phyloP scores from a whole-genome alignment of 139 green algal genomes.

The Nannochloris sp. region DNA sequence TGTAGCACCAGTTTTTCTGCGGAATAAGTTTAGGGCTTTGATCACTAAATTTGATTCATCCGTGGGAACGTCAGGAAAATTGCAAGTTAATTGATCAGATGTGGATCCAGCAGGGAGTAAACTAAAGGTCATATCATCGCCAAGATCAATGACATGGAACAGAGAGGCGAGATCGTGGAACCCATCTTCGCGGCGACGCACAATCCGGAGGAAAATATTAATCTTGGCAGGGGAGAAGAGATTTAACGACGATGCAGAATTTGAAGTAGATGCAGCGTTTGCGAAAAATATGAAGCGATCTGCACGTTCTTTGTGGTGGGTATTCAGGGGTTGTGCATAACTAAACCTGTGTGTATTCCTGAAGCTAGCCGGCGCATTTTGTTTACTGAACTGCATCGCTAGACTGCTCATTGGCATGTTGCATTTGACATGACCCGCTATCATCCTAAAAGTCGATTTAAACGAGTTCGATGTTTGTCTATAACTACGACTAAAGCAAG shows the following conservation, averaged over 20 bases:
- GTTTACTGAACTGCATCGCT: too few relatives aligned
- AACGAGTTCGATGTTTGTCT: too few relatives aligned
- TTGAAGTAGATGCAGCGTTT: too few relatives aligned
- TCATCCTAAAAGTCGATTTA: too few relatives aligned
- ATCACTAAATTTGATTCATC: conserved; percentile 92
- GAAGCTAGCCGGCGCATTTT: not conserved
- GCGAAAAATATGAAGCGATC: too few relatives aligned
- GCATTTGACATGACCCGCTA: too few relatives aligned
- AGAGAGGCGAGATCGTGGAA: conserved; percentile 97
- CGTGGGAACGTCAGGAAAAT: conserved; percentile 74
- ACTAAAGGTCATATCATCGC: conserved; percentile 80
- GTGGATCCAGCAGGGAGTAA: conserved; percentile 29
- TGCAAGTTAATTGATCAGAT: conserved; percentile 71
- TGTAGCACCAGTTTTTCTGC: conserved; percentile 58
- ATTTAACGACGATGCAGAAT: conserved; percentile 12
- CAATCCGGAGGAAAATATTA: conserved; percentile 93
- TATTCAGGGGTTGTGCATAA: too few relatives aligned
- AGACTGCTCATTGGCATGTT: too few relatives aligned
- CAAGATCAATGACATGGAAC: conserved; percentile 96
- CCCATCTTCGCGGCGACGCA: conserved; percentile 78
- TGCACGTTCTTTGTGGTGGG: too few relatives aligned
- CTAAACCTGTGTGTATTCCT: not conserved
- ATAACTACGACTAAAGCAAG: too few relatives aligned
- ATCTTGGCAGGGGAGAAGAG: conserved; percentile 88
- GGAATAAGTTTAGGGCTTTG: conserved; percentile 83